phyloP scores from a whole-genome alignment of 164 flowering plant genomes.

The Saururus chinensis region DNA sequence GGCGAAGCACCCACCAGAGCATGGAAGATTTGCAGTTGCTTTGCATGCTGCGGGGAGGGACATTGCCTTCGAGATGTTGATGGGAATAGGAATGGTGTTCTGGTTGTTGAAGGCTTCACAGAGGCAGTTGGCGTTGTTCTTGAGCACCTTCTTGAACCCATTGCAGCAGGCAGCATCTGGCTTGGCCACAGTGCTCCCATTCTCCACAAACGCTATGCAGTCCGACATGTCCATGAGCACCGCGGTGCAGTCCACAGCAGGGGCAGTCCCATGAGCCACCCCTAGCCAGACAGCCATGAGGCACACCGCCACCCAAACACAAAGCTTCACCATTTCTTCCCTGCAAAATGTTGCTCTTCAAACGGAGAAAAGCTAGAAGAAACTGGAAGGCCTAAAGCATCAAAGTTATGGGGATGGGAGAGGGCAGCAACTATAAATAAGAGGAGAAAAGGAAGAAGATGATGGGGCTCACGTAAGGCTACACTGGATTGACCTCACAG shows the following conservation, averaged over 20 bases:
- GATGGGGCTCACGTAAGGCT: too few species aligned
- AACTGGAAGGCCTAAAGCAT: too few species aligned
- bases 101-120: conserved; percentile 50
- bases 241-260: conserved; percentile 33
- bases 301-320: too few species aligned
- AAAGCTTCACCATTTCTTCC: too few species aligned
- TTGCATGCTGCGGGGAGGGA: conserved; percentile 57
- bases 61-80: conserved; percentile 50
- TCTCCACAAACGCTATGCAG: conserved; percentile 45
- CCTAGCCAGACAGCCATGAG: too few species aligned
- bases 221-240: conserved; percentile 47
- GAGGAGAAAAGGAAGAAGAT: too few species aligned
- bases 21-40: conserved; percentile 41
- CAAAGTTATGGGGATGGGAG: too few species aligned
- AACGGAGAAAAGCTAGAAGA: too few species aligned
- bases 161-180: conserved; percentile 56
- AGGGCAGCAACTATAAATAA: too few species aligned
- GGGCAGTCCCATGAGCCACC: not conserved
- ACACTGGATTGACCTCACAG: too few species aligned
- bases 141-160: conserved; percentile 57
- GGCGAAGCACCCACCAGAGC: conserved; percentile 30
- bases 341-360: too few species aligned
- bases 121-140: conserved; percentile 40
- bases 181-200: conserved; percentile 36
- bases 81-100: conserved; percentile 37